Base-by-base conservation (phyloP, 352 stramenopile species). In the Pythium graminicola region DNA sequence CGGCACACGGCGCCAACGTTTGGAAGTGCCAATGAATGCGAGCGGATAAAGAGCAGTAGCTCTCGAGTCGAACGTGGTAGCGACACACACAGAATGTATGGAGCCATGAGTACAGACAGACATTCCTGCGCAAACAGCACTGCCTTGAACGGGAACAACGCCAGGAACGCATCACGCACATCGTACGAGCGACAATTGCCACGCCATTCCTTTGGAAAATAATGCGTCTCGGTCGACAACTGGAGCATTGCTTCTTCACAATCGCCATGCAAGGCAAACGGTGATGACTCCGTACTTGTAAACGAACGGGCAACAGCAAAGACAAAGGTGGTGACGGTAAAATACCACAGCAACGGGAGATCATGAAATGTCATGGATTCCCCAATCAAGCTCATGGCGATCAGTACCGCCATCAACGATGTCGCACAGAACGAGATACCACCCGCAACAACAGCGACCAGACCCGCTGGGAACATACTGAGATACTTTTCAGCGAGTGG, bases 261-360 rank as follows among this genome's bases (percentile, higher is more conserved):
- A 45, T 89, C 70, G 16, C 82, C 80, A 32, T 89, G 84, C 17
- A 85, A 47, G 54, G 90, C 46, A 43, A 88, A 93, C 6, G 70
- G 84, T 14, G 84, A 85, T 4, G 66, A 51, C 2, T 79, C 74
- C 7, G 84, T 76, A 9, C 6, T 59, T 22, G 81, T 84, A 51
- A 96, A 91, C 28, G 69, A 85, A 22, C 89, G 73, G 27, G 82
- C 80, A 13, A 90, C 57, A 23, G 85, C 85, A 54, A 96, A 95
- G 0, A 94, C 51, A 19, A 68, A 70, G 6, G 77, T 93, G 17
- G 93, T 72, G 9, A 99, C 69, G 5, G 95, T 97, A 28, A 98
- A 69, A 67, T 99, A 99, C 96, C 95, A 99, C 9, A 99, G 44
- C 40, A 99, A 59, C 65, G 98, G 97, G 39, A 85, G 85, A 11